A percentile compares a stretch with the other conserved stretches of the same genome.
These are phyloP conservation scores for Cutaneotrichosporon sp. DNA, from an alignment of 1,284 basidiomycete genomes.

Conservation along the genomic window DNA sequence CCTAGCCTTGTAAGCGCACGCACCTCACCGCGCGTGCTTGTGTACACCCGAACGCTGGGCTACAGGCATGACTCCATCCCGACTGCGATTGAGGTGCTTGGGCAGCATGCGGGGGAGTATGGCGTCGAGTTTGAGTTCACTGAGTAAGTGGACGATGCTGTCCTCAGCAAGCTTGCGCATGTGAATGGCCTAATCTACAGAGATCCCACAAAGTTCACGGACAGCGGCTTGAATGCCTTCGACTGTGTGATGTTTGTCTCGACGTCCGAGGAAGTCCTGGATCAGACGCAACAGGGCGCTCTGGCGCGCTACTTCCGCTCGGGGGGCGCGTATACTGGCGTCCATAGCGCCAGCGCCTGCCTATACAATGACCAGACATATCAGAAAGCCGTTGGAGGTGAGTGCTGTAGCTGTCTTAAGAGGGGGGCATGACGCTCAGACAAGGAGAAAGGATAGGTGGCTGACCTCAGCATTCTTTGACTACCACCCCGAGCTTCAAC, in stretches of 20 bases:
- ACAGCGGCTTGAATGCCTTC: slow-evolving; percentile 56
- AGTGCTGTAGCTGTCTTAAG: too few species aligned
- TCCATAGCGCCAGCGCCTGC: slow-evolving; percentile 61
- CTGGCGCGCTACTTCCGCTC: slow-evolving; percentile 62
- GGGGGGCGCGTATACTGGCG: slow-evolving; percentile 43
- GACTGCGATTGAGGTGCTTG: slow-evolving; percentile 60
- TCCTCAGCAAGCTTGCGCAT: too few species aligned
- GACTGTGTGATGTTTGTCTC: slow-evolving; percentile 67
- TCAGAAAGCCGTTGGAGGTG: slow-evolving; percentile 50
- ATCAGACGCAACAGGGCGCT: slow-evolving; percentile 57
- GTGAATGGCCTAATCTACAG: not conserved
- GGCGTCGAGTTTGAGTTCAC: slow-evolving; percentile 61
- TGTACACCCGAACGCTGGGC: slow-evolving; percentile 39
- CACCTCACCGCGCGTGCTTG: slow-evolving; percentile 30
- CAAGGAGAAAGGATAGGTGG: not conserved
- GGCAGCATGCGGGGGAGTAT: slow-evolving; percentile 30
- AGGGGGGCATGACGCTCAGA: too few species aligned
- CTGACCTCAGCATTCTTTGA: slow-evolving; percentile 58
- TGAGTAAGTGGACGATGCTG: slow-evolving; percentile 54
- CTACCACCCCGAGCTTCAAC: slow-evolving; percentile 65
- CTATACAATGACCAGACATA: slow-evolving; percentile 63
- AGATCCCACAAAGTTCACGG: slow-evolving; percentile 58
- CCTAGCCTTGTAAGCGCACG: not conserved
- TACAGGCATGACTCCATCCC: slow-evolving; percentile 72
- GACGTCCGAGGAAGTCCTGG: slow-evolving; percentile 58